Percentiles rank a stretch among this genome's conserved stretches.
Evolutionary conservation across 176 grass and related monocot species (phyloP).

Genomic region (Eragrostis nindensis): DNA sequence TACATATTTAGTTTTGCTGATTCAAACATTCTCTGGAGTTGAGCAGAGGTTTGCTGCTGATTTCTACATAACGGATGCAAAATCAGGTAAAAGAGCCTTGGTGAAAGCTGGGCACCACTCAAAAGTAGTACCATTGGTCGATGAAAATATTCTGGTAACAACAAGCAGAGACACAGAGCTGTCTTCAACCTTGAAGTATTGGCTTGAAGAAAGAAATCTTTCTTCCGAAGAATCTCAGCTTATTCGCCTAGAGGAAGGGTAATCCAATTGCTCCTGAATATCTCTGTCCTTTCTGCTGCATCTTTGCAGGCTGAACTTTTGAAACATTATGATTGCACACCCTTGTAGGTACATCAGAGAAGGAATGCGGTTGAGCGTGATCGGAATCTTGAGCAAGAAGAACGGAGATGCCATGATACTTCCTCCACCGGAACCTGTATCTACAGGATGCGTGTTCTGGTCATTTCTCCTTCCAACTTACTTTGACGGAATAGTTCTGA

Average conservation of each 20-base stretch:
- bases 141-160: slow-evolving; percentile 76
- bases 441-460: slow-evolving; percentile 64
- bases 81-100: slow-evolving; percentile 76
- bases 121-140: slow-evolving; percentile 74
- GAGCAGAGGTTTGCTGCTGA: slow-evolving; percentile 89
- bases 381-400: slow-evolving; percentile 88
- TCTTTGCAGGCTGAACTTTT: slow-evolving; percentile 5
- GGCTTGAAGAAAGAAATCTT: slow-evolving; percentile 85
- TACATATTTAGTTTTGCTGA: slow-evolving; percentile 46
- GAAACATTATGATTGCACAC: slow-evolving; percentile 23
- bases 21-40: slow-evolving; percentile 52
- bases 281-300: slow-evolving; percentile 22
- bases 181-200: slow-evolving; percentile 85
- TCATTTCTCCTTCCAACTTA: slow-evolving; percentile 83
- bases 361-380: slow-evolving; percentile 74
- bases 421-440: slow-evolving; percentile 70
- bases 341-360: slow-evolving; percentile 73
- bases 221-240: slow-evolving; percentile 66
- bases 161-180: slow-evolving; percentile 72
- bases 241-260: slow-evolving; percentile 90
- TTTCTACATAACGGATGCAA: slow-evolving; percentile 96
- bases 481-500: slow-evolving; percentile 79
- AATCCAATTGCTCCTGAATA: slow-evolving; percentile 36
- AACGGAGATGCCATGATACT: slow-evolving; percentile 62
- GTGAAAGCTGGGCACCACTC: slow-evolving; percentile 81